Evolutionary conservation across 495 filamentous ascomycete genomes (phyloP).

Genomic region (Hypoxylon lenormandii): DNA sequence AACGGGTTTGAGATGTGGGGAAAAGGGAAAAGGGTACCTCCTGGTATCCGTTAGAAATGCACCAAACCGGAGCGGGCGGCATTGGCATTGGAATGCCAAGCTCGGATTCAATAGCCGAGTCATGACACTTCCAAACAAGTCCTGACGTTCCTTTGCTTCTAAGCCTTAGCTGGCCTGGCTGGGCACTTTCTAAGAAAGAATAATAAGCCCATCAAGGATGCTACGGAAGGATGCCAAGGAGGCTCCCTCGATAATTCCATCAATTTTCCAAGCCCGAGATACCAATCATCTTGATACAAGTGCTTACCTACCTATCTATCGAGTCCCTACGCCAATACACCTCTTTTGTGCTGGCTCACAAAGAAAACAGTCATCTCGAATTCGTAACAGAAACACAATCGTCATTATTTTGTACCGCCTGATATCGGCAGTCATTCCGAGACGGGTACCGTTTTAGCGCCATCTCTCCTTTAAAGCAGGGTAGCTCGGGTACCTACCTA

Average conservation of each 20-base stretch:
- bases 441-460: slow-evolving; percentile 45
- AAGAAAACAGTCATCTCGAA: not conserved
- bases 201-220: too few relatives aligned
- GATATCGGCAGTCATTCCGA: slow-evolving; percentile 29
- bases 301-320: too few relatives aligned
- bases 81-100: slow-evolving; percentile 41
- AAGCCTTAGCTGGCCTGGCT: too few relatives aligned
- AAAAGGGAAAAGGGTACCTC: too few relatives aligned
- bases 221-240: too few relatives aligned
- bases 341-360: not conserved
- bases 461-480: slow-evolving; percentile 33
- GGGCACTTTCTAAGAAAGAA: too few relatives aligned
- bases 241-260: too few relatives aligned
- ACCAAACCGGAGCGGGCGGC: slow-evolving; percentile 27
- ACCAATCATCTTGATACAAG: too few relatives aligned
- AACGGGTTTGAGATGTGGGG: slow-evolving; percentile 43
- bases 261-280: too few relatives aligned
- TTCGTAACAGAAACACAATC: not conserved
- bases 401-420: slow-evolving; percentile 6
- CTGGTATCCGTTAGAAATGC: too few relatives aligned
- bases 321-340: not conserved
- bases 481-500: too few relatives aligned
- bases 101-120: slow-evolving; percentile 13
- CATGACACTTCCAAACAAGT: slow-evolving; percentile 24
- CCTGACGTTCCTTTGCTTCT: slow-evolving; percentile 9